Evolutionary conservation across 768 basidiomycete species (phyloP).

Genomic region (Amanita jacksonii): DNA sequence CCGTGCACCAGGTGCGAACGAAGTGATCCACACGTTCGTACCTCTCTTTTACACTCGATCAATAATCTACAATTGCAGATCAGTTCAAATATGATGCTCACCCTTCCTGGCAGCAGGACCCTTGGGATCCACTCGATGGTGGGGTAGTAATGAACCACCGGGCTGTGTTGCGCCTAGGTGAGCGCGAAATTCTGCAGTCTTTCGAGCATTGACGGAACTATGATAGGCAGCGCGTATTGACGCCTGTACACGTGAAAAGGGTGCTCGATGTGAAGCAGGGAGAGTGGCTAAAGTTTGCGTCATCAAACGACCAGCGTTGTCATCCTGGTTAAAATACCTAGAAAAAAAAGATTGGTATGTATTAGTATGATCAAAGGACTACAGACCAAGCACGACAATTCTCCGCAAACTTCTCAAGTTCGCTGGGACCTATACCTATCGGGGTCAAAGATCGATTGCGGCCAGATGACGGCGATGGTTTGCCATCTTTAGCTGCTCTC

Average conservation of each 20-base stretch:
- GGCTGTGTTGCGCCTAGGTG: slow-evolving; percentile 71
- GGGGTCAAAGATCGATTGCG: slow-evolving; percentile 66
- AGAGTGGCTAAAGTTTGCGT: slow-evolving; percentile 74
- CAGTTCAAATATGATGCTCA: slow-evolving; percentile 17
- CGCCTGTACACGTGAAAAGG: slow-evolving; percentile 80
- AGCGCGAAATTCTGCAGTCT: slow-evolving; percentile 79
- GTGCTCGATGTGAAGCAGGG: slow-evolving; percentile 76
- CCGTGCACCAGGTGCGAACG: slow-evolving; percentile 72
- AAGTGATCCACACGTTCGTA: slow-evolving; percentile 69
- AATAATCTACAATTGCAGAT: not conserved
- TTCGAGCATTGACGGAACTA: slow-evolving; percentile 63
- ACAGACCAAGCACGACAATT: slow-evolving; percentile 70
- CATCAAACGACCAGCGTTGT: slow-evolving; percentile 69
- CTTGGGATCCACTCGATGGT: slow-evolving; percentile 56
- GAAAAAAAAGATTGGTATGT: slow-evolving; percentile 2
- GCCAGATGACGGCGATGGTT: slow-evolving; percentile 48
- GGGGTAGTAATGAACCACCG: slow-evolving; percentile 71
- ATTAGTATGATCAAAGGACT: slow-evolving; percentile 1
- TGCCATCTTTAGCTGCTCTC: slow-evolving; percentile 37
- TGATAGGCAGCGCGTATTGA: slow-evolving; percentile 83
- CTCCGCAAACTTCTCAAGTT: slow-evolving; percentile 72
- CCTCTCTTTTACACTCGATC: slow-evolving; percentile 36
- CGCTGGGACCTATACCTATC: slow-evolving; percentile 50
- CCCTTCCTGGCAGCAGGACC: slow-evolving; percentile 62
- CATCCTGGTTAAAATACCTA: slow-evolving; percentile 83